These are phyloP conservation scores for Agrostemma githago DNA, from an alignment of 148 eudicot species.

Conservation along the genomic window DNA sequence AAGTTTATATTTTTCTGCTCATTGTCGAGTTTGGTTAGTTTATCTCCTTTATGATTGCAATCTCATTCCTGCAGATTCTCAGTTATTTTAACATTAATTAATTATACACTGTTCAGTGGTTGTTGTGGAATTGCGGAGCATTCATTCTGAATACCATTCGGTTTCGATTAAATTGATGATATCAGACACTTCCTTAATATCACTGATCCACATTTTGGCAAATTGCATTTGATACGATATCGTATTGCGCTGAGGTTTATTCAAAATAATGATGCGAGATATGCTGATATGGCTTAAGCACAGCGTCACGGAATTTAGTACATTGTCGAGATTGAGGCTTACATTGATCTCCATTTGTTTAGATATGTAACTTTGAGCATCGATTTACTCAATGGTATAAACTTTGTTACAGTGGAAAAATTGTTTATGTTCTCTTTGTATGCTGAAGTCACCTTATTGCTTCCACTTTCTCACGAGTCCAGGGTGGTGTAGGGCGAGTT, in stretches of 20 bases:
- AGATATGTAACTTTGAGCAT: neutral
- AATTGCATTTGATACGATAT: neutral
- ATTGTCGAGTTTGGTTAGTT: too few species aligned
- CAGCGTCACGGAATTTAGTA: neutral
- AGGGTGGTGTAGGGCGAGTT: conserved; percentile 65
- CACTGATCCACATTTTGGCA: neutral
- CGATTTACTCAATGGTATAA: neutral
- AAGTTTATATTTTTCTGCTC: too few species aligned
- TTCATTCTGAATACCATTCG: too few species aligned
- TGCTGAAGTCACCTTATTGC: neutral
- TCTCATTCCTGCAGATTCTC: too few species aligned
- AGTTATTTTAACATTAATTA: too few species aligned
- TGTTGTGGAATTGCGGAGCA: neutral
- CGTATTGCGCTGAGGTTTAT: neutral
- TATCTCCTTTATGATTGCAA: too few species aligned
- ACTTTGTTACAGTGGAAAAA: neutral
- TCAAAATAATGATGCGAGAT: neutral
- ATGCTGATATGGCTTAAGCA: neutral
- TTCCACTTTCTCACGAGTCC: conserved; percentile 7
- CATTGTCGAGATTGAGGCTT: neutral
- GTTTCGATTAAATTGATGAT: too few species aligned
- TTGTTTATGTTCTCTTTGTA: neutral
- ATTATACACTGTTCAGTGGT: neutral
- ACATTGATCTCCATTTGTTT: neutral
- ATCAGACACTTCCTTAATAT: too few species aligned